Evolutionary conservation across 2,329 filamentous ascomycete genomes (phyloP).

Genomic region (Xylariaceae sp.): DNA sequence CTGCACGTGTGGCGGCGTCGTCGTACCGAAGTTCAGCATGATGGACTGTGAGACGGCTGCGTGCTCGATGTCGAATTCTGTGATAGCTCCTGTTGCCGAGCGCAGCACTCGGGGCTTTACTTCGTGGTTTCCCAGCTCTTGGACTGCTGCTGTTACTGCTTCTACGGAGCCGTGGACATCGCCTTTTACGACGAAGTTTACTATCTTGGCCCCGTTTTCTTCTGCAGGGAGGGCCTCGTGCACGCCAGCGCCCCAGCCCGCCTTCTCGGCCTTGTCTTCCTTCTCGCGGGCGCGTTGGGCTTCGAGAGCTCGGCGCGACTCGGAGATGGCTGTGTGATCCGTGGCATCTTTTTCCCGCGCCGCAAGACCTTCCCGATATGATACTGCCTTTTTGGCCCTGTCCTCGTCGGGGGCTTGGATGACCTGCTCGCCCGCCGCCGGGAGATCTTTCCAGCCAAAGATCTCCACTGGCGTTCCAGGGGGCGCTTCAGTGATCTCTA

Average conservation of each 20-base stretch:
- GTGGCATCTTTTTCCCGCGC: conserved; percentile 76
- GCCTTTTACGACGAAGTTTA: conserved; percentile 86
- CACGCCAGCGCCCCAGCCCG: conserved; percentile 18
- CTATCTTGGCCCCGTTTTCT: conserved; percentile 46
- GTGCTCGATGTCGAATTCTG: conserved; percentile 86
- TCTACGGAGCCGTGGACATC: conserved; percentile 94
- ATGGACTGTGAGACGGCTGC: conserved; percentile 72
- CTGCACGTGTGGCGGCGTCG: conserved; percentile 64
- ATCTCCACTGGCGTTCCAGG: conserved; percentile 91
- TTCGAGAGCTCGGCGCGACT: conserved; percentile 54
- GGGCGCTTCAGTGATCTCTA: conserved; percentile 66
- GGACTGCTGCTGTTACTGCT: conserved; percentile 75
- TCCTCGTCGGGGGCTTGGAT: conserved; percentile 79
- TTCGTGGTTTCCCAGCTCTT: conserved; percentile 80
- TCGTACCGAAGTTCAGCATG: conserved; percentile 83
- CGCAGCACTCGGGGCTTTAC: conserved; percentile 75
- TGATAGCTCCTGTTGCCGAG: conserved; percentile 72
- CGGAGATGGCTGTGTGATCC: conserved; percentile 72
- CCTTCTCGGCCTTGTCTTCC: conserved; percentile 21
- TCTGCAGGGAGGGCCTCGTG: conserved; percentile 34
- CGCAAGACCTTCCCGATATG: conserved; percentile 69
- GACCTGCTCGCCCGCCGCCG: conserved; percentile 81
- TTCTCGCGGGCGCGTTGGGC: conserved; percentile 62
- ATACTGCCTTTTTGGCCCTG: conserved; percentile 73
- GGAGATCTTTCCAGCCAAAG: conserved; percentile 85